Percentiles rank a stretch among this genome's conserved stretches.
phyloP scores from a whole-genome alignment of 164 flowering plant species.

The Litsea cubeba region DNA sequence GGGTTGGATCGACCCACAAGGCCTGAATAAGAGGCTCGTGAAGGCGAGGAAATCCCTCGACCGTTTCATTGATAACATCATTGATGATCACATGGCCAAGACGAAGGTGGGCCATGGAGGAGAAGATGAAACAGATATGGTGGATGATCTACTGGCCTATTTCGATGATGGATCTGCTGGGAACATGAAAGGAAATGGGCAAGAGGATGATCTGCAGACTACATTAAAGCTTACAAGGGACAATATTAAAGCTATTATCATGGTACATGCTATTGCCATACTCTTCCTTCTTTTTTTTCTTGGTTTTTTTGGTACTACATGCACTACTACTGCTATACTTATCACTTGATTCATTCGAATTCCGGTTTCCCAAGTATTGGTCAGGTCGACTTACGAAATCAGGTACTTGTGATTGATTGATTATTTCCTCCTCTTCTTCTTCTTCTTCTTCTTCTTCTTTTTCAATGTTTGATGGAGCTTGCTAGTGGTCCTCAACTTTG shows the following conservation, averaged over 20 bases:
- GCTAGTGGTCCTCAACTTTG: too few species aligned
- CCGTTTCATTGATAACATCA: constrained; percentile 55
- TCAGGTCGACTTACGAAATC: too few species aligned
- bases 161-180: constrained; percentile 31
- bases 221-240: constrained; percentile 47
- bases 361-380: too few species aligned
- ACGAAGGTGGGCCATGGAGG: constrained; percentile 9
- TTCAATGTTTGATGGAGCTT: too few species aligned
- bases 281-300: background rate
- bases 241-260: constrained; percentile 82
- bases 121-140: constrained; percentile 50
- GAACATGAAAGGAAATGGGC: constrained; percentile 15
- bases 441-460: too few species aligned
- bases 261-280: constrained; percentile 36
- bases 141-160: constrained; percentile 63
- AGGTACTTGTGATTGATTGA: too few species aligned
- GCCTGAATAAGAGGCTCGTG: constrained; percentile 32
- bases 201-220: constrained; percentile 40
- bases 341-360: too few species aligned
- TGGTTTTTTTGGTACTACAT: background rate
- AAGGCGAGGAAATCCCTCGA: constrained; percentile 52
- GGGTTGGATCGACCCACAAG: constrained; percentile 54
- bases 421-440: too few species aligned
- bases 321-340: too few species aligned
- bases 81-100: constrained; percentile 53